Base-by-base conservation (phyloP, 495 filamentous ascomycete species). In the Tuber magnatum region DNA sequence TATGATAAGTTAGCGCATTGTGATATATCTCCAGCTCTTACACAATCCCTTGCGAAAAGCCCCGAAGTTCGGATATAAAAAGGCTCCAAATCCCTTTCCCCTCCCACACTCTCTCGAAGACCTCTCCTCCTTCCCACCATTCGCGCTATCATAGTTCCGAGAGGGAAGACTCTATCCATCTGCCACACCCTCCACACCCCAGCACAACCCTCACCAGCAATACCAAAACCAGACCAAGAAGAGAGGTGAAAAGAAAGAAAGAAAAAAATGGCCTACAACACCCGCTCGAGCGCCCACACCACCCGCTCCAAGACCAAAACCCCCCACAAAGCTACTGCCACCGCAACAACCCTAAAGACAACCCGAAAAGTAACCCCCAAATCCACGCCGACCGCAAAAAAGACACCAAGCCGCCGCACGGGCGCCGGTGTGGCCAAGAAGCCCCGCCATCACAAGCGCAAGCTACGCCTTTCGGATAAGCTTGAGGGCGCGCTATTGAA, bases 401-500 rank as follows among this genome's bases (percentile, higher is more conserved):
- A 68, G 6, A 76, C 74, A 39, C 70, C 74, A 16, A 71, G 48
- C 35, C n/a, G 28, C 61, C 75, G 68, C 78, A 72, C 76, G 38
- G 72, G 75, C 73, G 72, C 73, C 28, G 75, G 73, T 1, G 69
- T 76, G 65, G 74, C 42, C 18, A 78, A 79, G 65, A 65, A 65
- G 56, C 56, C 56, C 14, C 80, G 80, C 68, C 83, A 83, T 73
- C 83, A 83, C 69, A 82, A 84, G 76, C 83, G 83, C 40, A 84
- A 84, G 76, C 77, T 83, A 9, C 71, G 80, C 28, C 74, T 84
- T 14, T 75, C 72, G 38, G 83, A 84, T 73, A 84, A 84, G 73
- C 80, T 84, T n/a, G 74, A 72, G 14, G 83, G 83, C 38, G 83
- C 80, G 35, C 79, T 79, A 3, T 51, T 84, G 74, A 84, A 84